These are phyloP conservation scores for Vicia faba DNA, from an alignment of 306 rosid genomes.

Conservation along the genomic window DNA sequence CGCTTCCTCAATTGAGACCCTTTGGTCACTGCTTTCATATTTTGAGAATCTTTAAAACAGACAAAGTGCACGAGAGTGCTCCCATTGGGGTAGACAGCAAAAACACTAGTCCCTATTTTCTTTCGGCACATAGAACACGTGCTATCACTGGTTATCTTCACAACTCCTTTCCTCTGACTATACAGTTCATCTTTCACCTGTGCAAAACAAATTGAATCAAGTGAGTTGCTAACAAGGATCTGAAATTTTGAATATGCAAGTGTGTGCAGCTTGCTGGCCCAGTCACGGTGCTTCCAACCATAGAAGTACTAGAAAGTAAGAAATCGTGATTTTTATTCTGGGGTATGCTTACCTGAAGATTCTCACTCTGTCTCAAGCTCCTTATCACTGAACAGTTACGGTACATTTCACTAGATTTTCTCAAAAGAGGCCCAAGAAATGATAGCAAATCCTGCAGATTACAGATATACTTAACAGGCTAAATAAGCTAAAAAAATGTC, in stretches of 20 bases:
- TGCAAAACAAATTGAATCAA: conserved; percentile 27
- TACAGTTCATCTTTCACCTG: conserved; percentile 93
- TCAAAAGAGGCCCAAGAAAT: conserved; percentile 90
- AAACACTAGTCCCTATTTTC: conserved; percentile 93
- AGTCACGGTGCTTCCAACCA: background rate
- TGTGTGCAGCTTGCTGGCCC: conserved; percentile 4
- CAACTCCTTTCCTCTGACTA: conserved; percentile 69
- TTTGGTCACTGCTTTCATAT: conserved; percentile 79
- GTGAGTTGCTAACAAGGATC: conserved; percentile 27
- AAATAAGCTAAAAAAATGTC: conserved; percentile 18
- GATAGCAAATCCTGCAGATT: conserved; percentile 83
- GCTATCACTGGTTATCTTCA: conserved; percentile 85
- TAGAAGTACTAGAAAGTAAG: conserved; percentile 17
- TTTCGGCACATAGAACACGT: conserved; percentile 92
- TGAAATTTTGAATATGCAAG: background rate
- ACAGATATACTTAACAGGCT: conserved; percentile 32
- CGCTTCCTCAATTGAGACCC: conserved; percentile 67
- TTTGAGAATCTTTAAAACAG: conserved; percentile 93
- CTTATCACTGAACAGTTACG: conserved; percentile 85
- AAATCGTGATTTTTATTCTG: conserved; percentile 1
- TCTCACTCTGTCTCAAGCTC: conserved; percentile 92
- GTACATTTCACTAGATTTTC: conserved; percentile 88
- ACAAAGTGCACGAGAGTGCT: conserved; percentile 91
- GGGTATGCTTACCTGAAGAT: conserved; percentile 75
- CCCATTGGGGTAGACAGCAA: conserved; percentile 91